Percentiles rank a stretch among this genome's conserved stretches.
Conservation (phyloP, 345 rosid species). For the Rhodamnia argentea region DNA sequence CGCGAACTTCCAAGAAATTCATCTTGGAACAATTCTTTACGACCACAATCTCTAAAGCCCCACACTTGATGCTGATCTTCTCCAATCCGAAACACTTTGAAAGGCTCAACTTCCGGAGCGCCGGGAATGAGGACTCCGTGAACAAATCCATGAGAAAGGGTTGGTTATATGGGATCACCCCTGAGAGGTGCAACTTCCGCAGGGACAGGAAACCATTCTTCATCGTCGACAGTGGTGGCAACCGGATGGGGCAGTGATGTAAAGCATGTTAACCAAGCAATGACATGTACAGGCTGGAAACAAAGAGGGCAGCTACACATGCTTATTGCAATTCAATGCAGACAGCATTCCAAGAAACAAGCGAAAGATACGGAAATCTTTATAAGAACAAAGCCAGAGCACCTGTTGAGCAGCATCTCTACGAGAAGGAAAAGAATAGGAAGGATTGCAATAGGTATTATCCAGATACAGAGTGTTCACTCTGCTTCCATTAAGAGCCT, state of each 20-base stretch:
- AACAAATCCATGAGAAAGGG: conserved; percentile 52
- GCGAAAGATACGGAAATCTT: not conserved
- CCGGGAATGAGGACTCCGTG: conserved; percentile 57
- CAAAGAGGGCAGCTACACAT: not conserved
- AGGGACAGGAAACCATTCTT: conserved; percentile 39
- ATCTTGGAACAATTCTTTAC: conserved; percentile 46
- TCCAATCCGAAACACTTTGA: conserved; percentile 46
- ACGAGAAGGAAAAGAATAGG: conserved; percentile 49
- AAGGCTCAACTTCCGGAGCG: conserved; percentile 38
- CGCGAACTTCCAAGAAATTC: conserved; percentile 37
- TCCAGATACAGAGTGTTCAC: conserved; percentile 56
- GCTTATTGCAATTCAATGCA: not conserved
- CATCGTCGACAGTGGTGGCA: conserved; percentile 51
- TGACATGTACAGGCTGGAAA: not conserved
- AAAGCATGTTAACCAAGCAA: not conserved
- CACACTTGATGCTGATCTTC: conserved; percentile 46
- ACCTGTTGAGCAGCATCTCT: conserved; percentile 52
- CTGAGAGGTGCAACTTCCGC: conserved; percentile 40
- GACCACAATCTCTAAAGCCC: conserved; percentile 37
- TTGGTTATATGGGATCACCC: conserved; percentile 31
- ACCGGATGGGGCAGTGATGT: conserved; percentile 3
- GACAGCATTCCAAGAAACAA: not conserved
- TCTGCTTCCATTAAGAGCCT: conserved; percentile 26
- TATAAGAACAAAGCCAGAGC: not conserved
- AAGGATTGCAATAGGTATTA: conserved; percentile 71